Percentiles rank a stretch among this genome's conserved stretches.
Evolutionary conservation across 768 basidiomycete genomes (phyloP).

Genomic region (Cyclocybe aegerita): DNA sequence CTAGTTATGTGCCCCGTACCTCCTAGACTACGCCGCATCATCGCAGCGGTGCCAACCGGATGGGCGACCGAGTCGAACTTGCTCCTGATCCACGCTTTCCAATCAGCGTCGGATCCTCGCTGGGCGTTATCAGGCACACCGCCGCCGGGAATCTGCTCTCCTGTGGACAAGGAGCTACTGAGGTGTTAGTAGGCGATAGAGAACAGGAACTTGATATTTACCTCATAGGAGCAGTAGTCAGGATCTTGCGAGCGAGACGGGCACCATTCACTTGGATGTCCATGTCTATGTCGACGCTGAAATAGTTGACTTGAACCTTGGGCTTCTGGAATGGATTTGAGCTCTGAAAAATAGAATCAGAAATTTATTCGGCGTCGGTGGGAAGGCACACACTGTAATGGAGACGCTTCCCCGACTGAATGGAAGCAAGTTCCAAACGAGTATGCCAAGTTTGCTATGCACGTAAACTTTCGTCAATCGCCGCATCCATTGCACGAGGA

Average conservation of each 20-base stretch:
- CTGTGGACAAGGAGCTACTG: conserved; percentile 34
- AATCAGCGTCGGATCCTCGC: conserved; percentile 43
- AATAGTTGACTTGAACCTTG: conserved; percentile 49
- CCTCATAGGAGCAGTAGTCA: conserved; percentile 42
- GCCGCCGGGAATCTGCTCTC: conserved; percentile 43
- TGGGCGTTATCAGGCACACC: conserved; percentile 40
- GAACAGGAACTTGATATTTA: conserved; percentile 26
- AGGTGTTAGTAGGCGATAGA: neutral
- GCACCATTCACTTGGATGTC: conserved; percentile 49
- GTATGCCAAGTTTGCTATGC: conserved; percentile 42
- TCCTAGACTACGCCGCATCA: conserved; percentile 37
- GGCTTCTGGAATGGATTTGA: conserved; percentile 49
- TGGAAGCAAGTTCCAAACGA: conserved; percentile 54
- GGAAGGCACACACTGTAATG: conserved; percentile 35
- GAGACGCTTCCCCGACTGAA: conserved; percentile 53
- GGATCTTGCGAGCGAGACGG: conserved; percentile 40
- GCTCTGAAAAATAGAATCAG: conserved; percentile 20
- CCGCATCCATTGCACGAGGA: neutral
- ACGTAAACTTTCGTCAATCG: neutral
- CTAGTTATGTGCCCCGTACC: conserved; percentile 18
- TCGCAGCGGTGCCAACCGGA: conserved; percentile 47
- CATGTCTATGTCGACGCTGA: conserved; percentile 47
- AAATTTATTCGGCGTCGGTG: no score
- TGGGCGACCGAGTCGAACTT: conserved; percentile 47
- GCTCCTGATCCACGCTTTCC: conserved; percentile 42